These are phyloP conservation scores for Beauveria scarabaeidicola DNA, from an alignment of 2,329 filamentous ascomycete genomes.

Conservation along the genomic window DNA sequence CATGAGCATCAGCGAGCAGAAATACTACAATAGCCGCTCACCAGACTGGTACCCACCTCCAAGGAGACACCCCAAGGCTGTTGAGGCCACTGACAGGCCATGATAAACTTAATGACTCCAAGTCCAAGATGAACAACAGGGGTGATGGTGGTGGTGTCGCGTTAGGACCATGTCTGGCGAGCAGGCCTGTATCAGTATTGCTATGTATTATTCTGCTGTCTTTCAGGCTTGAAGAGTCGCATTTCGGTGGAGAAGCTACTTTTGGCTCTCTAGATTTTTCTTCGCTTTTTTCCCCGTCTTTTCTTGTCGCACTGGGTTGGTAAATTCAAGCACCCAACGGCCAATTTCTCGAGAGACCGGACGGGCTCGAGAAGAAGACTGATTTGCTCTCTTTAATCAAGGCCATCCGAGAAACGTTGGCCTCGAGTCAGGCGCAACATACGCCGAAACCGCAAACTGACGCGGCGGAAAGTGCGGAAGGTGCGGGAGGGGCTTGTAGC, in stretches of 20 bases:
- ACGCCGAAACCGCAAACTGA: not conserved
- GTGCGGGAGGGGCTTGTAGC: too few relatives aligned
- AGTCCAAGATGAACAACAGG: not conserved
- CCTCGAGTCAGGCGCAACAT: not conserved
- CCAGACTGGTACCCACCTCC: not conserved
- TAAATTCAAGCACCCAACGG: not conserved
- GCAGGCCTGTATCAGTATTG: not conserved
- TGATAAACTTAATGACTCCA: not conserved
- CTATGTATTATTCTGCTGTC: not conserved
- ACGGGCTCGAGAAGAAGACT: not conserved
- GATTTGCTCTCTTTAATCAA: not conserved
- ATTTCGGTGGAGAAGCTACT: not conserved
- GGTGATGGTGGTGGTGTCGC: not conserved
- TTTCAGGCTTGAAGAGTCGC: not conserved
- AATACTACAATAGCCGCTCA: constrained; percentile 7
- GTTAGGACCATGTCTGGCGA: not conserved
- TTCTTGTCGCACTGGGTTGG: not conserved
- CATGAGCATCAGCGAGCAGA: constrained; percentile 9
- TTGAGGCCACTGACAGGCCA: not conserved
- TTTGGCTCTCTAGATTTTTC: not conserved
- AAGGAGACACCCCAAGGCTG: not conserved
- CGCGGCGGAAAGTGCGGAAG: not conserved
- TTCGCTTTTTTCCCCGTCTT: not conserved
- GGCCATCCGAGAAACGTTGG: not conserved
- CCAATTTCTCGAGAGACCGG: not conserved